Evolutionary conservation across 2,329 filamentous ascomycete genomes (phyloP).

Genomic region (Ophiostoma sp.): DNA sequence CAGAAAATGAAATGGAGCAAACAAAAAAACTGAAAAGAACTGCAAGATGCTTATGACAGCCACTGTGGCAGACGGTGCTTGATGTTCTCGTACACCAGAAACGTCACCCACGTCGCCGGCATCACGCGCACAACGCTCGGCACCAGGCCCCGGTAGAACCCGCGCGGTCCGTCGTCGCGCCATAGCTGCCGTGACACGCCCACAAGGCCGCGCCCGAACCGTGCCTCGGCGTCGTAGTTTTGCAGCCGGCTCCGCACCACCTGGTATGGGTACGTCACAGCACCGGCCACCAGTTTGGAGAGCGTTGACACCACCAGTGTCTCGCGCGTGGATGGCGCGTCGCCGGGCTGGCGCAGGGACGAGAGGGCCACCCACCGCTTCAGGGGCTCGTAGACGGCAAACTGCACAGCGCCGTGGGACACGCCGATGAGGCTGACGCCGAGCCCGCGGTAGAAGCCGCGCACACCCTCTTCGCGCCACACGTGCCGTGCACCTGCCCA

Average conservation of each 20-base stretch:
- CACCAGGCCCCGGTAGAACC: constrained; percentile 87
- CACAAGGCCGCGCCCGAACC: constrained; percentile 63
- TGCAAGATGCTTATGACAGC: constrained; percentile 25
- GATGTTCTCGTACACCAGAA: constrained; percentile 93
- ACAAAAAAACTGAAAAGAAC: not conserved
- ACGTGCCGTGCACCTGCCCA: constrained; percentile 63
- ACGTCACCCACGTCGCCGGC: constrained; percentile 93
- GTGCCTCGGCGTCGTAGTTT: constrained; percentile 72
- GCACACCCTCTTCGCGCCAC: constrained; percentile 62
- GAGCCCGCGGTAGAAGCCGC: constrained; percentile 83
- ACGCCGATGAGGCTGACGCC: constrained; percentile 79
- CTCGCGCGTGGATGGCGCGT: constrained; percentile 60
- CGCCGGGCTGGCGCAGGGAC: constrained; percentile 26
- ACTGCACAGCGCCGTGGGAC: constrained; percentile 88
- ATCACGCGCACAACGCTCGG: constrained; percentile 87
- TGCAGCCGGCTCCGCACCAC: constrained; percentile 84
- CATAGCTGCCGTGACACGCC: constrained; percentile 73
- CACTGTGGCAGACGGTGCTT: constrained; percentile 60
- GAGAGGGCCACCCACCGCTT: constrained; percentile 37
- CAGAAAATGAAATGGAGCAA: not conserved
- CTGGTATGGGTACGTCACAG: constrained; percentile 89
- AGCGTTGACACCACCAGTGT: constrained; percentile 74
- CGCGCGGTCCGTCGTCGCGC: constrained; percentile 68
- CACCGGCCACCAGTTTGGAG: constrained; percentile 84
- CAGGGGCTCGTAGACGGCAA: constrained; percentile 81